phyloP scores from a whole-genome alignment of 768 basidiomycete species.

The Pholiota molesta region DNA sequence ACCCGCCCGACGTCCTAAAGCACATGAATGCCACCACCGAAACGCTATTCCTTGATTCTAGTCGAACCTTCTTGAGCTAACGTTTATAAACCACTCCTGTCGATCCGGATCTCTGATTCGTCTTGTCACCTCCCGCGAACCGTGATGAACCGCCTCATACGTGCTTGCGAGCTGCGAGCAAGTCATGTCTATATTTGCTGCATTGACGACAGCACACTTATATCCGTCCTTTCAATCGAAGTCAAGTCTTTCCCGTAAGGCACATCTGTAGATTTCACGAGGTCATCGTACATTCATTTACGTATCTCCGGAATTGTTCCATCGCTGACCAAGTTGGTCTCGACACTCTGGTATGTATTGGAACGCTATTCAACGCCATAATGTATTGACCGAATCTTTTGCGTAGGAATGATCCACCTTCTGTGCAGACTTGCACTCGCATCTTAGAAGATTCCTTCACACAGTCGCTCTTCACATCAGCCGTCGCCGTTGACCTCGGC shows the following conservation, averaged over 20 bases:
- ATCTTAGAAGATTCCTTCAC: neutral
- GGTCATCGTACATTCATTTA: slow-evolving; percentile 8
- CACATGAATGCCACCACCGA: neutral
- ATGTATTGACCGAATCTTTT: neutral
- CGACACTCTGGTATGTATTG: neutral
- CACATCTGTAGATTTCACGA: slow-evolving; percentile 15
- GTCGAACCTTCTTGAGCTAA: slow-evolving; percentile 9
- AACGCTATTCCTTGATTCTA: neutral
- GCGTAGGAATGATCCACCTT: neutral
- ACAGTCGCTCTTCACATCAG: neutral
- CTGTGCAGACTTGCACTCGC: neutral
- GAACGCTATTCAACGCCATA: neutral
- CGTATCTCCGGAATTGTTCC: slow-evolving; percentile 20
- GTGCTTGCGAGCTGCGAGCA: slow-evolving; percentile 11
- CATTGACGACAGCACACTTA: slow-evolving; percentile 18
- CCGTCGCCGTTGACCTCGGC: slow-evolving; percentile 1
- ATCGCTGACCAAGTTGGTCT: neutral
- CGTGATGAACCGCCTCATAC: slow-evolving; percentile 18
- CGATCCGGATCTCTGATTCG: slow-evolving; percentile 24
- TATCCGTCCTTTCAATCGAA: slow-evolving; percentile 19
- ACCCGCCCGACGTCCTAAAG: neutral
- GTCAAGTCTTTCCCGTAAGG: slow-evolving; percentile 22
- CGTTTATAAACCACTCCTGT: slow-evolving; percentile 20
- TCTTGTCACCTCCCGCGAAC: slow-evolving; percentile 11
- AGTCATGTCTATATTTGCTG: slow-evolving; percentile 14